Percentiles rank a stretch among this genome's conserved stretches.
phyloP scores from a whole-genome alignment of 2,329 filamentous ascomycete species.

The Apiospora malaysiana region DNA sequence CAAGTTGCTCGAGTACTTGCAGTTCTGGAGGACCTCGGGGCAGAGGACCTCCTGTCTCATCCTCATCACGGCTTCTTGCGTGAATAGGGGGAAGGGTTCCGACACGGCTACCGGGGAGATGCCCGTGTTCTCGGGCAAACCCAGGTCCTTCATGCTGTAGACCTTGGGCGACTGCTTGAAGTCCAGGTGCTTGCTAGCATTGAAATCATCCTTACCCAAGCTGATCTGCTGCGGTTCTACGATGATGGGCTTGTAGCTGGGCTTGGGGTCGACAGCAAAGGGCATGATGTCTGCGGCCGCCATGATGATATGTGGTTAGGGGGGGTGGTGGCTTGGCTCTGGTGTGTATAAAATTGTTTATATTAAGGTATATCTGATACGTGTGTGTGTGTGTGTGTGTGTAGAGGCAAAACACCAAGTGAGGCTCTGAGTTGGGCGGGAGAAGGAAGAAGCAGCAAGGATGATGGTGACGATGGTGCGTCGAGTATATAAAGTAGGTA shows the following conservation, averaged over 20 bases:
- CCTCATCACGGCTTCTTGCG: constrained; percentile 62
- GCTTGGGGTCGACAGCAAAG: constrained; percentile 25
- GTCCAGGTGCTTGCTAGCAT: constrained; percentile 60
- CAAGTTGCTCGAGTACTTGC: constrained; percentile 65
- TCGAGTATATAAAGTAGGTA: not conserved
- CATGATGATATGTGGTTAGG: constrained; percentile 29
- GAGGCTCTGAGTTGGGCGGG: constrained; percentile 26
- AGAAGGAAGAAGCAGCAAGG: constrained; percentile 17
- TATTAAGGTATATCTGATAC: not conserved
- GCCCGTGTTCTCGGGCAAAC: constrained; percentile 58
- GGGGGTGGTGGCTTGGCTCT: not conserved
- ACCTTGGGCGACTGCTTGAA: constrained; percentile 57
- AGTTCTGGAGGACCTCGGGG: constrained; percentile 60
- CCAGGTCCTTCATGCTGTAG: constrained; percentile 67
- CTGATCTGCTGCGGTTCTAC: constrained; percentile 23
- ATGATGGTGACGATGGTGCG: not conserved
- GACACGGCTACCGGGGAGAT: constrained; percentile 69
- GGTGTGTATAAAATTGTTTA: not conserved
- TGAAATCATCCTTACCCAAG: constrained; percentile 46
- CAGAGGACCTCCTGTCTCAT: constrained; percentile 69
- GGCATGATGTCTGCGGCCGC: constrained; percentile 32
- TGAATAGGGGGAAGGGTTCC: constrained; percentile 69
- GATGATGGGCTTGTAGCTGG: constrained; percentile 36
- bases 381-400: not conserved
- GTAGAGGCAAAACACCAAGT: not conserved